phyloP scores from a whole-genome alignment of 805 yeast species.

The Ogataea pilisensis region DNA sequence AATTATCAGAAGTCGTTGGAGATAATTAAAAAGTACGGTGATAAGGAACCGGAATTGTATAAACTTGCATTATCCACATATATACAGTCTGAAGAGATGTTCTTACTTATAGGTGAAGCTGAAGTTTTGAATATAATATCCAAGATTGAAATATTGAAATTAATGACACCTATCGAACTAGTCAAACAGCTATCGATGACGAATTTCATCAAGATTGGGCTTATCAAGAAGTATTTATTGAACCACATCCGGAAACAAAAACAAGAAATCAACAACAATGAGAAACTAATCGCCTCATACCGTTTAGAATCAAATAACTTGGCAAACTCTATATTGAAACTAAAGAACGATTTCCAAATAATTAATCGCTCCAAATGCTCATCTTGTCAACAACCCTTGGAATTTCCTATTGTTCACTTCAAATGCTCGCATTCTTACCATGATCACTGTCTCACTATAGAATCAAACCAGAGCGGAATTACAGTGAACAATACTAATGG shows the following conservation, averaged over 20 bases:
- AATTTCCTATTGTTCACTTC: constrained; percentile 79
- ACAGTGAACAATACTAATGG: constrained; percentile 7
- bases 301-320: constrained; percentile 59
- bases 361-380: constrained; percentile 63
- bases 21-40: constrained; percentile 57
- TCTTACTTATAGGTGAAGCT: constrained; percentile 49
- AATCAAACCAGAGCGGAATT: constrained; percentile 10
- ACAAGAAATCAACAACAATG: constrained; percentile 64
- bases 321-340: constrained; percentile 46
- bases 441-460: constrained; percentile 52
- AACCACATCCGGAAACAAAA: constrained; percentile 56
- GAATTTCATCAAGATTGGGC: constrained; percentile 56
- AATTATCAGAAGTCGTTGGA: constrained; percentile 55
- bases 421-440: constrained; percentile 86
- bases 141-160: constrained; percentile 45
- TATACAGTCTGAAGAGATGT: constrained; percentile 50
- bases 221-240: constrained; percentile 64
- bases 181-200: constrained; percentile 63
- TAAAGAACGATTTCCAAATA: constrained; percentile 44
- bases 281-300: constrained; percentile 62
- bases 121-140: constrained; percentile 46
- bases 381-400: constrained; percentile 60
- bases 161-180: constrained; percentile 73
- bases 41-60: constrained; percentile 59
- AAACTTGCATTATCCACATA: constrained; percentile 60